phyloP scores from a whole-genome alignment of 208 protist genomes.

The Wallacemonas sp. region DNA sequence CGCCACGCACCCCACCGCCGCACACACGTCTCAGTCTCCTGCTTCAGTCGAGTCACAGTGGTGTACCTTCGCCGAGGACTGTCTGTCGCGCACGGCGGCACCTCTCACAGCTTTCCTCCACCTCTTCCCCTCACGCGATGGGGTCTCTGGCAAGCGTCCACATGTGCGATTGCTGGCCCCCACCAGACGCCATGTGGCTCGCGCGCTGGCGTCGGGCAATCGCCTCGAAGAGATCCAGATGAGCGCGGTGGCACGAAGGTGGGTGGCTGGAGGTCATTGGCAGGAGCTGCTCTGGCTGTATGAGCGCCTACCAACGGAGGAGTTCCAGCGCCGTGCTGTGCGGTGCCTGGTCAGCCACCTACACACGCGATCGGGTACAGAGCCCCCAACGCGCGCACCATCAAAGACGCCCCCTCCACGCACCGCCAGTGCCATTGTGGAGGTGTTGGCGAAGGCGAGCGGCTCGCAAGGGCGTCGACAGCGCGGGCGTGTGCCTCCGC shows the following conservation, averaged over 20 bases:
- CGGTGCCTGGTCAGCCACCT: slow-evolving; percentile 27
- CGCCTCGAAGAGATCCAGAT: slow-evolving; percentile 69
- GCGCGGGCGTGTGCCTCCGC: slow-evolving; percentile 4
- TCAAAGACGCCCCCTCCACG: not conserved
- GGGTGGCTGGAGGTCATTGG: slow-evolving; percentile 46
- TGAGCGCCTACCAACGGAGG: slow-evolving; percentile 35
- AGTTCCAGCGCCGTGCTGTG: slow-evolving; percentile 56
- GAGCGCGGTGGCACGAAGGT: slow-evolving; percentile 39
- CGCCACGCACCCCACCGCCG: not conserved
- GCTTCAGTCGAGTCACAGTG: too few relatives aligned
- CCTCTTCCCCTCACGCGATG: slow-evolving; percentile 5
- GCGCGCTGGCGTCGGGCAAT: slow-evolving; percentile 41
- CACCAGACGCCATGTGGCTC: slow-evolving; percentile 29
- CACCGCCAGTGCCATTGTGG: slow-evolving; percentile 14
- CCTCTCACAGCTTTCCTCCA: slow-evolving; percentile 17
- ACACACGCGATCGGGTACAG: not conserved
- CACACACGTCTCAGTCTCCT: too few relatives aligned
- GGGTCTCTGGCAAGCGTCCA: not conserved
- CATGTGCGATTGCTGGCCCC: slow-evolving; percentile 7
- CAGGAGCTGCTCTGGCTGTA: slow-evolving; percentile 49
- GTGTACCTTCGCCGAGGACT: slow-evolving; percentile 24
- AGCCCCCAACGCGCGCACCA: not conserved
- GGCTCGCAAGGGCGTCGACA: not conserved
- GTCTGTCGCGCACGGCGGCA: slow-evolving; percentile 25
- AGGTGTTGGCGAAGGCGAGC: not conserved